Evolutionary conservation across 2,329 filamentous ascomycete species (phyloP).

Genomic region (Xylariaceae sp.): DNA sequence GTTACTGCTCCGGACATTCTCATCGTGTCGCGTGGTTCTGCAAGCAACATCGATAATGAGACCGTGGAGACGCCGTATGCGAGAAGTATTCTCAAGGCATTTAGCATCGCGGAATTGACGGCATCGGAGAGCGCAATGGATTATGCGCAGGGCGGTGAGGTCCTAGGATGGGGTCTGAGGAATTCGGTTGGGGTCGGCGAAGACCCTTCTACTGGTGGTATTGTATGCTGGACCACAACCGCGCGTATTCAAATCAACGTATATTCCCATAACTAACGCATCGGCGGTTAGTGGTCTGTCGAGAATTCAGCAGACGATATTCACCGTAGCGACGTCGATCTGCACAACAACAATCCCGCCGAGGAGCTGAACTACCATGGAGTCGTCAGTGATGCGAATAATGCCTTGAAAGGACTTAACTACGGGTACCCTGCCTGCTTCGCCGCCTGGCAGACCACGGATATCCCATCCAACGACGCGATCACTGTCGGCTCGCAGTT

Average conservation of each 20-base stretch:
- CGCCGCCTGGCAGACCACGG: constrained; percentile 61
- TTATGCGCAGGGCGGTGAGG: constrained; percentile 50
- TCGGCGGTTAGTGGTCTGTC: constrained; percentile 50
- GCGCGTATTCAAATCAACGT: too few relatives aligned
- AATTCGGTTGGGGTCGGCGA: constrained; percentile 75
- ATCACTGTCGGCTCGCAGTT: constrained; percentile 56
- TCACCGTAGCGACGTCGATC: constrained; percentile 57
- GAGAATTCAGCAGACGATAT: constrained; percentile 74
- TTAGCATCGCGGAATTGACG: constrained; percentile 42
- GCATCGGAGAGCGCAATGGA: constrained; percentile 34
- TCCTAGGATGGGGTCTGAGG: constrained; percentile 69
- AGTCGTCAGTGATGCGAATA: constrained; percentile 52
- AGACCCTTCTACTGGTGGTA: constrained; percentile 54
- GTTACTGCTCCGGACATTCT: constrained; percentile 56
- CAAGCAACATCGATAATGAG: constrained; percentile 61
- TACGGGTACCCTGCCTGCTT: constrained; percentile 75
- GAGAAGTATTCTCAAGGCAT: constrained; percentile 65
- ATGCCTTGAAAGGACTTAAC: constrained; percentile 47
- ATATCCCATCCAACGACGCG: constrained; percentile 44
- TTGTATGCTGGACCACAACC: constrained; percentile 33
- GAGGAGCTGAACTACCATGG: constrained; percentile 77
- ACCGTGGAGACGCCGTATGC: constrained; percentile 48
- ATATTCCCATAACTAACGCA: background rate
- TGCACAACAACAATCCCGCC: constrained; percentile 70
- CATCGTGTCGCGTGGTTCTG: constrained; percentile 67